Percentiles rank a stretch among this genome's conserved stretches.
These are phyloP conservation scores for Zygotorulaspora chibaensis DNA, from an alignment of 805 yeast species.

Conservation along the genomic window DNA sequence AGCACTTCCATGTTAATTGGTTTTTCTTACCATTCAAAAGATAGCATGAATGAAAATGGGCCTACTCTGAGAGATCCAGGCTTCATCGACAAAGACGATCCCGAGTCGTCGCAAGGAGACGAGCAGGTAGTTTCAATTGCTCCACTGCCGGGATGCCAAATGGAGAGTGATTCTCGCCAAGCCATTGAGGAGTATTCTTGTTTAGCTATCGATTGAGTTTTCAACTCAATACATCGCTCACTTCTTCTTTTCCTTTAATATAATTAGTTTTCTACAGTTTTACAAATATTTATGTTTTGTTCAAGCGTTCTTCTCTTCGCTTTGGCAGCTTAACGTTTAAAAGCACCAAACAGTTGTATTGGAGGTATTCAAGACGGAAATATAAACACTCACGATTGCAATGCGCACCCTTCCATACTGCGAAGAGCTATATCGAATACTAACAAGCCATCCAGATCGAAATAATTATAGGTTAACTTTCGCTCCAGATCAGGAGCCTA, in stretches of 20 bases:
- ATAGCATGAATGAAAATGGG: not conserved
- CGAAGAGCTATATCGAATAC: conserved; percentile 15
- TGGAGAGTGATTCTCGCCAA: conserved; percentile 4
- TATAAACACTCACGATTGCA: too few species aligned
- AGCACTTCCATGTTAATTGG: conserved; percentile 12
- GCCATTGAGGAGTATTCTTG: conserved; percentile 2
- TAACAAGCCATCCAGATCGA: conserved; percentile 6
- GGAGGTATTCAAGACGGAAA: too few species aligned
- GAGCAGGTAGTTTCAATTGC: conserved; percentile 6
- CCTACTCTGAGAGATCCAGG: not conserved
- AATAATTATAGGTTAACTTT: conserved; percentile 15
- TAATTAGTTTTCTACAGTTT: not conserved
- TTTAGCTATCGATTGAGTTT: conserved; percentile 1
- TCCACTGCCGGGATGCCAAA: conserved; percentile 4
- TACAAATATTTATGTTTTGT: conserved; percentile 1
- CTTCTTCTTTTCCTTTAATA: not conserved
- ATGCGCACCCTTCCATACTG: conserved; percentile 7
- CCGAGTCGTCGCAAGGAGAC: conserved; percentile 9
- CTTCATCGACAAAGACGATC: not conserved
- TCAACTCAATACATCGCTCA: not conserved
- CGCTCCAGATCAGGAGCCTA: conserved; percentile 17
- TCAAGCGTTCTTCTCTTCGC: too few species aligned
- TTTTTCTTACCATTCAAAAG: conserved; percentile 4
- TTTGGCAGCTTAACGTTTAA: too few species aligned
- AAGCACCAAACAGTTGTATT: too few species aligned